Percentiles rank a stretch among this genome's conserved stretches.
Evolutionary conservation across 2,329 filamentous ascomycete genomes (phyloP).

Genomic region (Magnaporthiopsis poae): DNA sequence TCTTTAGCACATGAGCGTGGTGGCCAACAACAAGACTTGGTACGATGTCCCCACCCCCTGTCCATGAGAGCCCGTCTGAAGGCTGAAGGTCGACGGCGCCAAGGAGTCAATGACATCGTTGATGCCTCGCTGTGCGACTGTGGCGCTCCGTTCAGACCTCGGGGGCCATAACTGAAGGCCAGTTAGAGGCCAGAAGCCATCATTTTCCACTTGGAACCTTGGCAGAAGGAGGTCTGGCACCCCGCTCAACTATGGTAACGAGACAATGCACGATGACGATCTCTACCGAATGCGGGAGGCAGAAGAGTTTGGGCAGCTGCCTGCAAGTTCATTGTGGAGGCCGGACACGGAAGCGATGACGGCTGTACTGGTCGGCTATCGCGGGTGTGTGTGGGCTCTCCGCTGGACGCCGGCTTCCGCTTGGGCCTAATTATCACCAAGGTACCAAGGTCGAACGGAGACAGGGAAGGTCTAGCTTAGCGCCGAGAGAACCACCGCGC

Average conservation of each 20-base stretch:
- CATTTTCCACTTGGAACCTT: background rate
- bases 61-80: too few relatives aligned
- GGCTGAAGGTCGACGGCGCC: too few relatives aligned
- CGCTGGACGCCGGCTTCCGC: background rate
- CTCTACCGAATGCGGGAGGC: background rate
- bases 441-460: background rate
- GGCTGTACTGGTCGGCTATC: background rate
- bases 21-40: background rate
- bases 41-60: background rate
- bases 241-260: background rate
- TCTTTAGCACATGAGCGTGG: background rate
- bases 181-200: background rate
- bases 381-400: background rate
- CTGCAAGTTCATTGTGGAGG: background rate
- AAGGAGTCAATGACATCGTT: too few relatives aligned
- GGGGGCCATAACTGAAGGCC: too few relatives aligned
- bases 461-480: background rate
- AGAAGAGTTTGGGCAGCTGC: background rate
- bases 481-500: background rate
- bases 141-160: too few relatives aligned
- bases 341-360: background rate
- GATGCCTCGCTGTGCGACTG: too few relatives aligned
- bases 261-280: background rate
- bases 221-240: background rate
- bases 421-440: background rate